Percentiles rank a stretch among this genome's conserved stretches.
Evolutionary conservation across 2,329 filamentous ascomycete species (phyloP).

Genomic region (Dactylellina sp.): DNA sequence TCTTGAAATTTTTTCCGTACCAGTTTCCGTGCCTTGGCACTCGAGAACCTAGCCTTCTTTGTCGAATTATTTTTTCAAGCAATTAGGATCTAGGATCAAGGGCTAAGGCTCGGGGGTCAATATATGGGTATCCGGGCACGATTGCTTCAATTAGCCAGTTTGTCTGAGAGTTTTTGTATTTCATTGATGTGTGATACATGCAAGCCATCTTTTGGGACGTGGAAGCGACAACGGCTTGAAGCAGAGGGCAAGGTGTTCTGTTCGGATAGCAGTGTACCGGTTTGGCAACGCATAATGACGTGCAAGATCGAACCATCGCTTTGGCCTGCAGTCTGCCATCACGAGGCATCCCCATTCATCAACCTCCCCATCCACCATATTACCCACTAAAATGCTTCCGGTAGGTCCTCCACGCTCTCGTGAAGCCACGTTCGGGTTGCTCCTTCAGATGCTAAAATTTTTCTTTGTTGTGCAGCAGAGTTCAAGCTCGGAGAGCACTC

Average conservation of each 20-base stretch:
- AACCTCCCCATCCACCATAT: slow-evolving; percentile 25
- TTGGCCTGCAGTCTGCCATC: slow-evolving; percentile 34
- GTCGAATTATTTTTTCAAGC: too few species aligned
- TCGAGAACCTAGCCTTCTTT: too few species aligned
- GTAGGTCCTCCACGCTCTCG: slow-evolving; percentile 47
- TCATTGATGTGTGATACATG: too few species aligned
- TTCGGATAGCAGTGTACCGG: neutral
- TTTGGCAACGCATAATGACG: slow-evolving; percentile 4
- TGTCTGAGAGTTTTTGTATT: too few species aligned
- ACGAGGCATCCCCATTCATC: slow-evolving; percentile 27
- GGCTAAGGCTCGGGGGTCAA: too few species aligned
- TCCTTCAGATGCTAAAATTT: slow-evolving; percentile 7
- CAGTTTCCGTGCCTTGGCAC: too few species aligned
- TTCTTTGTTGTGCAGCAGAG: neutral
- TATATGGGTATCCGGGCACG: too few species aligned
- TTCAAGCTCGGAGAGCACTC: neutral
- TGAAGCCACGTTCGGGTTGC: neutral
- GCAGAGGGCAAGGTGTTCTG: slow-evolving; percentile 15
- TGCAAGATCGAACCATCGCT: slow-evolving; percentile 6
- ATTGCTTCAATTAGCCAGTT: too few species aligned
- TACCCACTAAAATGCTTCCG: slow-evolving; percentile 20
- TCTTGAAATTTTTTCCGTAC: too few species aligned
- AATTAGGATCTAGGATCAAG: too few species aligned
- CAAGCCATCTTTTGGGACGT: neutral
- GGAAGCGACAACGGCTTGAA: neutral